Evolutionary conservation across 495 filamentous ascomycete genomes (phyloP).

Genomic region (Daldinia caldariorum): DNA sequence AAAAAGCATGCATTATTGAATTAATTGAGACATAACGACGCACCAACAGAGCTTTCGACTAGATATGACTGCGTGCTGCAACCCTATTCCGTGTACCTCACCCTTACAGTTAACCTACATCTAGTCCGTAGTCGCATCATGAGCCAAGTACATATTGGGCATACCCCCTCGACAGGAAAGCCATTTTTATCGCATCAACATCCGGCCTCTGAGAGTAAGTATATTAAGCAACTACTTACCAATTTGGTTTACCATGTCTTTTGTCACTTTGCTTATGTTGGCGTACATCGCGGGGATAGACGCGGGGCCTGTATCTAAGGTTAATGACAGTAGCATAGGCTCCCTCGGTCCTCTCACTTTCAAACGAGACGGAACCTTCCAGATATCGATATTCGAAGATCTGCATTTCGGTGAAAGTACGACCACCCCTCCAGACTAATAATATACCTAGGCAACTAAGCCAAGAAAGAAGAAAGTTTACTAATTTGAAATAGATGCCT

Average conservation of each 20-base stretch:
- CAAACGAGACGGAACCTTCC: conserved; percentile 52
- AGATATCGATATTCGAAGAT: conserved; percentile 71
- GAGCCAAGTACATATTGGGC: conserved; percentile 46
- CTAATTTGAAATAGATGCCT: conserved; percentile 50
- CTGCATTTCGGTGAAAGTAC: conserved; percentile 75
- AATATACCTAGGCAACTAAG: neutral
- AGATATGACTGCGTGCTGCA: conserved; percentile 28
- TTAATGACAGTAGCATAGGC: conserved; percentile 20
- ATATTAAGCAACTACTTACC: neutral
- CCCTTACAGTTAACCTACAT: neutral
- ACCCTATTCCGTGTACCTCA: conserved; percentile 17
- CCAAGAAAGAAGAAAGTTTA: conserved; percentile 5
- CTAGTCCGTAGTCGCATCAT: conserved; percentile 19
- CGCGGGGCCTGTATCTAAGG: conserved; percentile 31
- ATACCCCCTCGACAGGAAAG: conserved; percentile 19
- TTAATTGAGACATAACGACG: neutral
- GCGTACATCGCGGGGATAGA: conserved; percentile 15
- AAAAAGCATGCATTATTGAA: neutral
- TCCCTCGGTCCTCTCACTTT: conserved; percentile 52
- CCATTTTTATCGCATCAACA: conserved; percentile 2
- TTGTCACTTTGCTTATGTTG: conserved; percentile 5
- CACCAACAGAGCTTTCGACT: conserved; percentile 15
- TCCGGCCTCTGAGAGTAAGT: conserved; percentile 26
- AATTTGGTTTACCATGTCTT: conserved; percentile 17
- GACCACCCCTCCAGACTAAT: neutral